These are phyloP conservation scores for Kodamaea lidongshanica DNA, from an alignment of 805 yeast species.

Conservation along the genomic window DNA sequence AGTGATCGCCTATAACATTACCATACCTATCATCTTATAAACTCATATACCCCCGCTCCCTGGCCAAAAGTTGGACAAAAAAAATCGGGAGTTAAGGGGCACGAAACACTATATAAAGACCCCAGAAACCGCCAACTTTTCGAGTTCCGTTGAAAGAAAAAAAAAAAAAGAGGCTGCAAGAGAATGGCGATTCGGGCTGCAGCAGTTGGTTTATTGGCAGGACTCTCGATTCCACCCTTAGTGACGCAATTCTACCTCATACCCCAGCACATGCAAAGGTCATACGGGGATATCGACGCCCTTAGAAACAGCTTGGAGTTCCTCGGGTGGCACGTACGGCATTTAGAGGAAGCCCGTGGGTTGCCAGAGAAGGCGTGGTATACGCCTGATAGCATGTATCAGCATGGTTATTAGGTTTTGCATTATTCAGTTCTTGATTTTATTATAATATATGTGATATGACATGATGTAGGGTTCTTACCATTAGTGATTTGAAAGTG, in stretches of 20 bases:
- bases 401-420: slow-evolving; percentile 8
- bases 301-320: slow-evolving; percentile 27
- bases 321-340: slow-evolving; percentile 32
- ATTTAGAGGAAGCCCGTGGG: slow-evolving; percentile 26
- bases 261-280: slow-evolving; percentile 20
- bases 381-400: slow-evolving; percentile 16
- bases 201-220: slow-evolving; percentile 22
- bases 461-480: slow-evolving; percentile 9
- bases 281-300: slow-evolving; percentile 24
- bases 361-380: slow-evolving; percentile 22
- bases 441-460: too few species aligned
- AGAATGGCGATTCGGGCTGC: slow-evolving; percentile 7
- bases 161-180: neutral
- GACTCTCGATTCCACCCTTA: slow-evolving; percentile 26
- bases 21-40: neutral
- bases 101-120: slow-evolving; percentile 4
- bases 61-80: too few species aligned
- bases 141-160: neutral
- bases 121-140: slow-evolving; percentile 2
- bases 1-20: too few species aligned
- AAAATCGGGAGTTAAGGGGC: too few species aligned
- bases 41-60: neutral
- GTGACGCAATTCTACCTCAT: slow-evolving; percentile 21
- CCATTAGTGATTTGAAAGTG: too few species aligned
- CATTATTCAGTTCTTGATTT: too few species aligned